Base-by-base conservation (phyloP, 1,139 yeast genomes). In the Candida sp. region DNA sequence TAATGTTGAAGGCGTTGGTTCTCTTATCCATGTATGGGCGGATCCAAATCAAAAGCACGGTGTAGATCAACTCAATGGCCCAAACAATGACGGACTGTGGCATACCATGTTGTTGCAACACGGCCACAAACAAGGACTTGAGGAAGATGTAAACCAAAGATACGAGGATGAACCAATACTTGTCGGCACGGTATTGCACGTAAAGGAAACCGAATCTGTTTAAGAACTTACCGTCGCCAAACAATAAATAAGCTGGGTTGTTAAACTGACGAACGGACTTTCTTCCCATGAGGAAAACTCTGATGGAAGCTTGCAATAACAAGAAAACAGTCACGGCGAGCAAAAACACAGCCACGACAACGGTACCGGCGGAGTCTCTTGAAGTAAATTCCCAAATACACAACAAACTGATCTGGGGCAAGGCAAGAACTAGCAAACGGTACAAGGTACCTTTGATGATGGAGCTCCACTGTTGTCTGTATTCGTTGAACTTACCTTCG, bases 1-100 rank as follows among this genome's bases (percentile, higher is more conserved):
- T 82, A 61, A 94, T 93, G 71, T 93, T 94, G 80, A 93, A 90
- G 30, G 85, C 87, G 65, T 96, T 94, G 27, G 98, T 93, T 70
- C 96, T 83, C 70, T 88, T 92, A 73, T 94, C 98, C 94, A 96
- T 86, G 67, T 83, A 94, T 4, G 99, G 99, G 68, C 94, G 84
- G 55, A 81, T 74, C 78, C 83, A 80, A 63, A 93, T 86, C 34
- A 92, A 63, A 1, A 76, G 75, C 32, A 80, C 79, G 58, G 89
- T 82, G 69, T 87, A 91, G 23, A 80, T 60, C 55, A 93, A 73
- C 68, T 94, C 99, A 56, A 90, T 77, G 12, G 77, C 83, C 63
- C 93, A 89, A 7, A 93, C 80, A 48, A 90, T 78, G 54, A 90
- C 80, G 1, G 97, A 88, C 66, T 90, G 97, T 7, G 81, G 86